Evolutionary conservation across 306 rosid species (phyloP), one percentile per base, ranked within the genome.

Genomic region (Cicer yamashitae): DNA sequence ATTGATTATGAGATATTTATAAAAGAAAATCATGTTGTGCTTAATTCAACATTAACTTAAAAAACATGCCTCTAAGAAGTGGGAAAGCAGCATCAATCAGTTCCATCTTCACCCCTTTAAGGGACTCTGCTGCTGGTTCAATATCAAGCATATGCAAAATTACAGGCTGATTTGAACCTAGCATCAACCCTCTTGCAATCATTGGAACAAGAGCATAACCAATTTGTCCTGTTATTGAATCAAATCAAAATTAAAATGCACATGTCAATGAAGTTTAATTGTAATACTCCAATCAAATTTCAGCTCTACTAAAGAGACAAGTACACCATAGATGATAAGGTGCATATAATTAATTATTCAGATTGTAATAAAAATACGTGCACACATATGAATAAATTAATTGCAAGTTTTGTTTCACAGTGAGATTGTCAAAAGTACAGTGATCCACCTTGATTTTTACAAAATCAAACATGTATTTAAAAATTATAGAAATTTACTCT

Each of bases 131-230:
- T n/a, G 82, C 86, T 15, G 87, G 88, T 50, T 89, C 87, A 66
- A 86, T 85, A 74, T 85, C 97, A 74, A 91, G 90, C 90, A 91
- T 76, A 65, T 89, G 97, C 50, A 91, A 47, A 83, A 89, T 88
- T 25, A 91, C 84, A 52, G 93, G 93, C 83, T 89, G 96, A 22
- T 88, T 86, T 11, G 89, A 88, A 38, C 91, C 93, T 5, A 89
- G 67, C 93, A 89, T 88, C 43, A 56, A 74, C n/a, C 97, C 91
- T 86, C 91, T 88, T 22, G 91, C 91, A 10, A 89, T 82, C 97
- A 91, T 91, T 15, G 97, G 93, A 71, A 77, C 93, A 71, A 91
- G 84, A 4, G 96, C 96, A 85, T 91, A 91, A 0, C 97, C 93
- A 67, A 91, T 91, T 88, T 89, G 93, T 46, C 96, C 93, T 91